These are phyloP conservation scores for Eutrema salsugineum DNA, from an alignment of 441 rosid species.

Conservation along the genomic window DNA sequence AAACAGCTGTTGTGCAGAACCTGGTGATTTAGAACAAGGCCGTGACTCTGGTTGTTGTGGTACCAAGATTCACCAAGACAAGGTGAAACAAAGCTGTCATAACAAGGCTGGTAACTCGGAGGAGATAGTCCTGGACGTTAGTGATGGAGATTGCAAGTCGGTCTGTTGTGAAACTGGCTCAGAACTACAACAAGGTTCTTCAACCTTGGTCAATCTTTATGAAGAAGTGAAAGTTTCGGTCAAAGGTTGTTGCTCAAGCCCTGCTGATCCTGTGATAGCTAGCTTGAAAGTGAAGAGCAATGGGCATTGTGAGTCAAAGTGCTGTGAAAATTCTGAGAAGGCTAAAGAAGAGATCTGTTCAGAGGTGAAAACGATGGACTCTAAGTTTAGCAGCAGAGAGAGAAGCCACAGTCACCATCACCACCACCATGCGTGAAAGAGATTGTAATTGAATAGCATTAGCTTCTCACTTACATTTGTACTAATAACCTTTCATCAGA, in stretches of 20 bases:
- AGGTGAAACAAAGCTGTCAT: constrained; percentile 18
- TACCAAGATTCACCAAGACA: constrained; percentile 13
- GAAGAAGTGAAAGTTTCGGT: constrained; percentile 1
- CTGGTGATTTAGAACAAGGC: not conserved
- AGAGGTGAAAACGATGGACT: constrained; percentile 12
- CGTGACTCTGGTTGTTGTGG: constrained; percentile 21
- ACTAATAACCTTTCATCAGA: not conserved
- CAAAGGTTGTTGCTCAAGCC: constrained; percentile 20
- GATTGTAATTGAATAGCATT: constrained; percentile 43
- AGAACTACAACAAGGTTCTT: not conserved
- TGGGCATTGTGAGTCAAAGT: not conserved
- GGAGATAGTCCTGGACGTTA: not conserved
- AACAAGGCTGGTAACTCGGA: not conserved
- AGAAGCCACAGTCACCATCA: constrained; percentile 35
- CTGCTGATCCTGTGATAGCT: constrained; percentile 16
- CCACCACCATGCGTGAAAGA: constrained; percentile 48
- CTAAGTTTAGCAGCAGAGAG: constrained; percentile 40
- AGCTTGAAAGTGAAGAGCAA: constrained; percentile 15
- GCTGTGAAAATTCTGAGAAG: constrained; percentile 10
- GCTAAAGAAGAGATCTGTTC: constrained; percentile 1
- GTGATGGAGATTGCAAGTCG: constrained; percentile 7
- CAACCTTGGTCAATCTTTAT: not conserved
- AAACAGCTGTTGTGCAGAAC: not conserved
- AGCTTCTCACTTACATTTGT: constrained; percentile 2
- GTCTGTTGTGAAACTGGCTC: constrained; percentile 22